Conservation (phyloP, 2,329 filamentous ascomycete species). For the Ophiocordyceps sinensis region DNA sequence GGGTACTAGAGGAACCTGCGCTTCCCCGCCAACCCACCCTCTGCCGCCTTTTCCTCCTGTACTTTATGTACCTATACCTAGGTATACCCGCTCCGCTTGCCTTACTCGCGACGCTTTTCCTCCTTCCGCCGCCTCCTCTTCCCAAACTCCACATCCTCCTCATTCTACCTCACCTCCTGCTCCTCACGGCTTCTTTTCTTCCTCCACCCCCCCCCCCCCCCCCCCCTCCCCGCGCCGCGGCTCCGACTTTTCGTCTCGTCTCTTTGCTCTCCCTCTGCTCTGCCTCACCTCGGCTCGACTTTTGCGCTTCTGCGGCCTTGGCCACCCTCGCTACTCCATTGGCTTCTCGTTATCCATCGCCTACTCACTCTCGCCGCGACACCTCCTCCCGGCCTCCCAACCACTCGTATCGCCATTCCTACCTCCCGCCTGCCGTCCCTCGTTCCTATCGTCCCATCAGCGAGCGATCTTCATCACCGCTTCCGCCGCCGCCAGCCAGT, state of each 20-base stretch:
- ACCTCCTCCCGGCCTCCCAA: too few species aligned
- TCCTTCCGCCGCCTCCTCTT: background rate
- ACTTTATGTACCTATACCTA: too few species aligned
- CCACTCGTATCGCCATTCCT: background rate
- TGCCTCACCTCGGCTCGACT: too few species aligned
- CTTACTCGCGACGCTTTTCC: background rate
- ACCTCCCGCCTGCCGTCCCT: background rate
- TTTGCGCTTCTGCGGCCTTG: too few species aligned
- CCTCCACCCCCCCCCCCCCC: background rate
- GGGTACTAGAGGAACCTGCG: too few species aligned
- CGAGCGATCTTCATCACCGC: background rate
- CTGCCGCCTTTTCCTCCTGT: too few species aligned
- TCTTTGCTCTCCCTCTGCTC: too few species aligned
- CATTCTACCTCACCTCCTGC: background rate
- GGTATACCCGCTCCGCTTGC: background rate
- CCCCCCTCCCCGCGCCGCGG: background rate
- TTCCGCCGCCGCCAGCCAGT: background rate
- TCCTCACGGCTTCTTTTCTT: background rate
- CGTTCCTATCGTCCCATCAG: background rate
- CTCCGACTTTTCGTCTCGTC: background rate
- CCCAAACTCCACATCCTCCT: background rate
- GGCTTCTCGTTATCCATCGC: background rate
- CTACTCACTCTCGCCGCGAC: too few species aligned
- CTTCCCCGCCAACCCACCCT: too few species aligned
- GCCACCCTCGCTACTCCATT: too few species aligned